A percentile compares a stretch with the other conserved stretches of the same genome.
These are phyloP conservation scores for Auricularia cornea DNA, from an alignment of 768 basidiomycete genomes.

Conservation along the genomic window DNA sequence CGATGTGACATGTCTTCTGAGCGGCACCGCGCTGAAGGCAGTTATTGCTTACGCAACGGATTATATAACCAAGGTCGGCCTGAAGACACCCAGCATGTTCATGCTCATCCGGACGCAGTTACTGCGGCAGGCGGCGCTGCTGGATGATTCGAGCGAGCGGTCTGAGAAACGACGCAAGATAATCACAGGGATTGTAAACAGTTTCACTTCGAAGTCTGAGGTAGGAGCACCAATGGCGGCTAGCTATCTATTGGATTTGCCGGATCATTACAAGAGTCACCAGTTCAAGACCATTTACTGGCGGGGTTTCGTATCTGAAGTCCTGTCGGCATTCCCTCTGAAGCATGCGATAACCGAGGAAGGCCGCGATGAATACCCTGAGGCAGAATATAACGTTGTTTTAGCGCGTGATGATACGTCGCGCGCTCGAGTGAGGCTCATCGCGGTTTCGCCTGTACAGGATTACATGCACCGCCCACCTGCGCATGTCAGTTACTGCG, in stretches of 20 bases:
- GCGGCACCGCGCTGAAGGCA: conserved; percentile 34
- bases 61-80: conserved; percentile 33
- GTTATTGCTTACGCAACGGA: conserved; percentile 33
- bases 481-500: not conserved
- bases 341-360: not conserved
- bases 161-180: not conserved
- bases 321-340: not conserved
- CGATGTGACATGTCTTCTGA: conserved; percentile 31
- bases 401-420: too few species aligned
- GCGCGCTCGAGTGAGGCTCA: not conserved
- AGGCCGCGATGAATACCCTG: too few species aligned
- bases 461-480: not conserved
- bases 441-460: not conserved
- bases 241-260: not conserved
- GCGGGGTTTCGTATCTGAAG: not conserved
- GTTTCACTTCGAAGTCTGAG: not conserved
- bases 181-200: not conserved
- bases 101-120: conserved; percentile 20
- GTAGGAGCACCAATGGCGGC: not conserved
- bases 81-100: conserved; percentile 35
- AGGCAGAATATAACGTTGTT: not conserved
- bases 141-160: conserved; percentile 1
- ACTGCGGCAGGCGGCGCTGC: conserved; percentile 15
- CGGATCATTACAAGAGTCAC: conserved; percentile 1
- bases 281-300: conserved; percentile 1